Percentiles rank a stretch among this genome's conserved stretches.
Evolutionary conservation across 2,329 filamentous ascomycete species (phyloP).

Genomic region (Drechslerella coelobrocha): DNA sequence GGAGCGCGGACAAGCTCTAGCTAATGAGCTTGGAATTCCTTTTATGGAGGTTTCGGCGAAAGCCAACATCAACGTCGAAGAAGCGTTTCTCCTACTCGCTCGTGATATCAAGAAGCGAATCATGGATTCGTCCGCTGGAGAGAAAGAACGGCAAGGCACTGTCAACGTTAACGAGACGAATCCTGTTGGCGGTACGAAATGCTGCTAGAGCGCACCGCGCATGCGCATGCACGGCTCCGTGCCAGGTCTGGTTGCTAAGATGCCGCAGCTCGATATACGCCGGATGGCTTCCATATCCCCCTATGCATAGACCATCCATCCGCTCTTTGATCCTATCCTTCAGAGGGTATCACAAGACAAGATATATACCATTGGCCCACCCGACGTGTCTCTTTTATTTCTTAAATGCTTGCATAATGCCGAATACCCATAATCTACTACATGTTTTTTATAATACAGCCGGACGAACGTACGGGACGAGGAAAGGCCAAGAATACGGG

Average conservation of each 20-base stretch:
- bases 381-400: slow-evolving; percentile 32
- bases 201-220: slow-evolving; percentile 31
- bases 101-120: slow-evolving; percentile 98
- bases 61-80: slow-evolving; percentile 99
- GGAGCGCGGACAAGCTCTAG: slow-evolving; percentile 89
- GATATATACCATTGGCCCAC: slow-evolving; percentile 32
- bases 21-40: slow-evolving; percentile 93
- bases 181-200: slow-evolving; percentile 25
- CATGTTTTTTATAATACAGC: slow-evolving; percentile 40
- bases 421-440: slow-evolving; percentile 51
- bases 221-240: slow-evolving; percentile 21
- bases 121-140: slow-evolving; percentile 71
- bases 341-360: slow-evolving; percentile 35
- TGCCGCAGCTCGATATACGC: slow-evolving; percentile 35
- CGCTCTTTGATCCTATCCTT: slow-evolving; percentile 14
- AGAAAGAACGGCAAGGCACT: slow-evolving; percentile 35
- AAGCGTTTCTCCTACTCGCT: slow-evolving; percentile 94
- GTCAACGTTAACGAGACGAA: slow-evolving; percentile 47
- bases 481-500: slow-evolving; percentile 25
- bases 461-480: slow-evolving; percentile 16
- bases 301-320: slow-evolving; percentile 43
- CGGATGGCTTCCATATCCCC: slow-evolving; percentile 23
- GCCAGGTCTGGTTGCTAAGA: slow-evolving; percentile 23
- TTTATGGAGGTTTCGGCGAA: slow-evolving; percentile 99
- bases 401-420: slow-evolving; percentile 40